These are phyloP conservation scores for Sabuloglossum arenarium DNA, from an alignment of 495 filamentous ascomycete species.

Conservation along the genomic window DNA sequence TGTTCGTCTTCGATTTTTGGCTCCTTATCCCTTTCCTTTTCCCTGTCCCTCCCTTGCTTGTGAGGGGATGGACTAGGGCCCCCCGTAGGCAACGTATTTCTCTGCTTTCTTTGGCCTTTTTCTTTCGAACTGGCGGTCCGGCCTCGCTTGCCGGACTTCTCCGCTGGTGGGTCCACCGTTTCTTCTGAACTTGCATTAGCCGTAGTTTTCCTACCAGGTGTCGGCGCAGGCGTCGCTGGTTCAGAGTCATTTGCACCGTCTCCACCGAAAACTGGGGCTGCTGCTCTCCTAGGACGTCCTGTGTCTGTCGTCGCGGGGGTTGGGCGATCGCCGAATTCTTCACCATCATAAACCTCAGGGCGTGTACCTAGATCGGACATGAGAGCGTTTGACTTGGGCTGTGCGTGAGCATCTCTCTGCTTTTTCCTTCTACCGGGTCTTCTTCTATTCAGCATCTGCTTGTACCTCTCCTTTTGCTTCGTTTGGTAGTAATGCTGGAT, in stretches of 20 bases:
- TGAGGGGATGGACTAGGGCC: not conserved
- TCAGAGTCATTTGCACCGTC: conserved; percentile 12
- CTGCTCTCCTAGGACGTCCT: conserved; percentile 45
- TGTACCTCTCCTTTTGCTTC: conserved; percentile 71
- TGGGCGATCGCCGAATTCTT: conserved; percentile 31
- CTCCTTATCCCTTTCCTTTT: not conserved
- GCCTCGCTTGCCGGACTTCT: conserved; percentile 14
- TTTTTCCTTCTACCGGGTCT: conserved; percentile 24
- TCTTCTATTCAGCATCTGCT: conserved; percentile 54
- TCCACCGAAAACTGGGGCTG: conserved; percentile 51
- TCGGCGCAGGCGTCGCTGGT: conserved; percentile 4
- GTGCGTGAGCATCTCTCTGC: conserved; percentile 9
- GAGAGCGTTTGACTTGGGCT: conserved; percentile 53
- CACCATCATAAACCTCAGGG: conserved; percentile 24
- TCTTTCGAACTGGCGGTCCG: conserved; percentile 8
- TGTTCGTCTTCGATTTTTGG: conserved; percentile 7
- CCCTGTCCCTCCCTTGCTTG: not conserved
- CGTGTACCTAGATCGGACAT: conserved; percentile 48
- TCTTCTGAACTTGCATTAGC: conserved; percentile 6
- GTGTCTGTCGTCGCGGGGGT: conserved; percentile 37
- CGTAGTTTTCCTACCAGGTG: conserved; percentile 8
- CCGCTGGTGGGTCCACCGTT: conserved; percentile 6
- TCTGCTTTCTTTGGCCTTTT: conserved; percentile 12
- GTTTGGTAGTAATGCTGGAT: conserved; percentile 94
- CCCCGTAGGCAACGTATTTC: conserved; percentile 4